Base-by-base conservation (phyloP, 2,329 filamentous ascomycete species). In the Xenosphaeropsis pyriputrescens region DNA sequence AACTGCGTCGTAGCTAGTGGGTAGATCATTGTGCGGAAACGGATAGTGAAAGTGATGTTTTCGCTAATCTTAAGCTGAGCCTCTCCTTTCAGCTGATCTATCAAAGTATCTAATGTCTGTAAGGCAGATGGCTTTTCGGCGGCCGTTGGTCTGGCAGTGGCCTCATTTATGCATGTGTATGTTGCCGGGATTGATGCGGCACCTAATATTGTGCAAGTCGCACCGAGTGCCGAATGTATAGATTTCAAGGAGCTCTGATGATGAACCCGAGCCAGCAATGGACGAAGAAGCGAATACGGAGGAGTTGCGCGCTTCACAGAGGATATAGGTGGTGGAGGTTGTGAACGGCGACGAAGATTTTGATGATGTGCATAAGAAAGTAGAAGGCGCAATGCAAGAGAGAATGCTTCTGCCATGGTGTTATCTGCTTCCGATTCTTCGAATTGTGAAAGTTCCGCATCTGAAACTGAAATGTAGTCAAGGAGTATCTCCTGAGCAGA, bases 341-440 rank as follows among this genome's bases (percentile, higher is more conserved):
- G 71, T 1, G 78, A 80, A 38, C 86, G 73, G 32, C 71, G 70
- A 30, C 75, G 64, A 42, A 85, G 72, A 45, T 79, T 86, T 52
- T 82, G 73, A 8, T 80, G 74, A 55, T 96, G 89, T 2, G 83
- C 76, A 45, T 88, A 78, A 35, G 72, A 73, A 6, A 96, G 72
- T 2, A 95, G 67, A 16, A 95, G 68, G 31, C 85, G 77, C 3
- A 94, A 67, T 0, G 74, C 68, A 36, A 82, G 63, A 2, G 73
- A 70, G 18, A 85, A 64, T 6, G 69, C 66, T 51, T 86, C 70
- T 2, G 85, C 81, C 17, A 82, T 54, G 29, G 52, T 45, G 48
- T 68, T 59, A 35, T 70, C 61, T n/a, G 45, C 38, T n/a, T 44
- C 44, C 5, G 31, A 53, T 51, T 40, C 55, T 26, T 26, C 22